These are phyloP conservation scores for Nakazawaea anatomiae DNA, from an alignment of 805 yeast species.

Conservation along the genomic window DNA sequence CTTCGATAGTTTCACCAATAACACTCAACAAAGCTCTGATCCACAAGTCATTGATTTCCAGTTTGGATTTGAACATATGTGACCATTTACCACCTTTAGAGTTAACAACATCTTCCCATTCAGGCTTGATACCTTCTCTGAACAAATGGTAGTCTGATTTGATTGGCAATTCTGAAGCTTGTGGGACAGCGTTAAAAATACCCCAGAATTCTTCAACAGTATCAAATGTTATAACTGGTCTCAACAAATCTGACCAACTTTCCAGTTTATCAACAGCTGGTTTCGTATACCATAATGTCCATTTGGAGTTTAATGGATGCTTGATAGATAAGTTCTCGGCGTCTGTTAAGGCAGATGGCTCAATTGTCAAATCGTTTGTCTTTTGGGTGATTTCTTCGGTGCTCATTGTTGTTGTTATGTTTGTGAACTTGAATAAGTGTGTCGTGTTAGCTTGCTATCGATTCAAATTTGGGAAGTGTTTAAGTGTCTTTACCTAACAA, in stretches of 20 bases:
- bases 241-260: constrained; percentile 88
- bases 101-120: constrained; percentile 94
- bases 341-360: constrained; percentile 38
- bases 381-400: constrained; percentile 24
- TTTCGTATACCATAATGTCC: constrained; percentile 98
- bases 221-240: constrained; percentile 85
- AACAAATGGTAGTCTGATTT: constrained; percentile 94
- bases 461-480: too few species aligned
- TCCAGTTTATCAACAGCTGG: constrained; percentile 76
- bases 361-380: constrained; percentile 27
- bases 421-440: not conserved
- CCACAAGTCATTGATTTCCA: constrained; percentile 85
- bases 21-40: constrained; percentile 80
- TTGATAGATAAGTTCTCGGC: constrained; percentile 64
- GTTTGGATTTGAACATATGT: constrained; percentile 62
- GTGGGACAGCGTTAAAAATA: constrained; percentile 87
- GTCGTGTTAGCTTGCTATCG: too few species aligned
- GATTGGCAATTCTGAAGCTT: constrained; percentile 83
- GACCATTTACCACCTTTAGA: constrained; percentile 94
- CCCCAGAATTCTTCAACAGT: constrained; percentile 99
- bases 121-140: constrained; percentile 91
- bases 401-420: constrained; percentile 1
- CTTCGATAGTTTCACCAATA: constrained; percentile 92
- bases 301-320: constrained; percentile 85
- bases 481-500: too few species aligned